These are phyloP conservation scores for Cercophora sp. DNA, from an alignment of 495 filamentous ascomycete genomes.

Conservation along the genomic window DNA sequence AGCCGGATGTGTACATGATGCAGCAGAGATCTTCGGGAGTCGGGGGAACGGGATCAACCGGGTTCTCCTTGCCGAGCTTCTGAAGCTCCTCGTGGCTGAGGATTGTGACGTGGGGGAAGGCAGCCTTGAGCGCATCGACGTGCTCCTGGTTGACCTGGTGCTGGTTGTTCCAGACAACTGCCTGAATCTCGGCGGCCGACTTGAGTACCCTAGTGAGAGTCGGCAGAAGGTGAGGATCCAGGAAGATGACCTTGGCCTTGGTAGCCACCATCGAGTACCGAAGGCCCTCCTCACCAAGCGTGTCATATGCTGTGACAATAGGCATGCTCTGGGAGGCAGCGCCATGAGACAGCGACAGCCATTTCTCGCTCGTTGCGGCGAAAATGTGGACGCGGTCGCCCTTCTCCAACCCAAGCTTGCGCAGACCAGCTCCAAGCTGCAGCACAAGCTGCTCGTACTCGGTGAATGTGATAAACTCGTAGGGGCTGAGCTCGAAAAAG, in stretches of 20 bases:
- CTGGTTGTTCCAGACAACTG: conserved; percentile 86
- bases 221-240: conserved; percentile 77
- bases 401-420: conserved; percentile 73
- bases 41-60: conserved; percentile 75
- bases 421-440: conserved; percentile 70
- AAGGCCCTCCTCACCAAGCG: conserved; percentile 88
- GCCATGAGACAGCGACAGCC: conserved; percentile 63
- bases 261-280: conserved; percentile 90
- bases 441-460: conserved; percentile 79
- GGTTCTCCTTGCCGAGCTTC: conserved; percentile 79
- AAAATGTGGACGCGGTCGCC: conserved; percentile 80
- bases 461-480: conserved; percentile 80
- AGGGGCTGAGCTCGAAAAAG: conserved; percentile 88
- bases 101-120: conserved; percentile 65
- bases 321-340: conserved; percentile 56
- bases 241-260: conserved; percentile 80
- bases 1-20: conserved; percentile 99
- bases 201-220: conserved; percentile 78
- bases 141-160: conserved; percentile 71
- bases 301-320: conserved; percentile 73
- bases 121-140: conserved; percentile 72
- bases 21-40: conserved; percentile 85
- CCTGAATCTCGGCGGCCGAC: conserved; percentile 71
- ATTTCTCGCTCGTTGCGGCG: conserved; percentile 80
- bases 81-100: conserved; percentile 81